Percentiles rank a stretch among this genome's conserved stretches.
Conservation (phyloP, 2,329 filamentous ascomycete genomes). For the Sarocladium brachiariae region DNA sequence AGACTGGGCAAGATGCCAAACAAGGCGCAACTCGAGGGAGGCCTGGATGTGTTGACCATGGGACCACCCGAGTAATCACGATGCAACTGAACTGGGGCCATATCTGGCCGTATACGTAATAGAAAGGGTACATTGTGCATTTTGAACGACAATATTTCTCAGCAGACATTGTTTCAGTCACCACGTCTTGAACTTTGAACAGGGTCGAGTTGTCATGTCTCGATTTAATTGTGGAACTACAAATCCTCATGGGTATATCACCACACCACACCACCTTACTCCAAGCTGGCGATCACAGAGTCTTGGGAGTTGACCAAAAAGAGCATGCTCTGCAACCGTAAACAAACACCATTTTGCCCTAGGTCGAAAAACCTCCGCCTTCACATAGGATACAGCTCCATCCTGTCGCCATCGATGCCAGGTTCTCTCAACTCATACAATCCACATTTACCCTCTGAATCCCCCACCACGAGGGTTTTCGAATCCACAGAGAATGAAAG, state of each 20-base stretch:
- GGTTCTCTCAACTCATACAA: slow-evolving; percentile 26
- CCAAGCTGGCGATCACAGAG: too few species aligned
- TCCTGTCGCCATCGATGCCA: not conserved
- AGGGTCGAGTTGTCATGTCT: too few species aligned
- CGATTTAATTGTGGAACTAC: too few species aligned
- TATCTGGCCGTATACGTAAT: not conserved
- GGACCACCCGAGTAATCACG: slow-evolving; percentile 26
- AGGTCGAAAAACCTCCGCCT: too few species aligned
- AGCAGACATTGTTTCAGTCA: too few species aligned
- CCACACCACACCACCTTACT: not conserved
- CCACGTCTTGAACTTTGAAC: too few species aligned
- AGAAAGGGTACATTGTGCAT: not conserved
- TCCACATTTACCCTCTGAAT: slow-evolving; percentile 25
- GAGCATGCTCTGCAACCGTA: too few species aligned
- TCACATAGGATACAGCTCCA: slow-evolving; percentile 7
- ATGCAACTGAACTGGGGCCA: not conserved
- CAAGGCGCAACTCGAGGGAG: slow-evolving; percentile 68
- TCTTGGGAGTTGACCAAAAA: not conserved
- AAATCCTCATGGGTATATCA: not conserved
- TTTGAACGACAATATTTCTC: too few species aligned
- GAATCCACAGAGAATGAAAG: slow-evolving; percentile 31
- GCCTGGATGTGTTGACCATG: slow-evolving; percentile 43
- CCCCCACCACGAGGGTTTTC: slow-evolving; percentile 28
- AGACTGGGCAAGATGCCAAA: slow-evolving; percentile 70
- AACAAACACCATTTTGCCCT: not conserved